A percentile compares a stretch with the other conserved stretches of the same genome.
phyloP scores from a whole-genome alignment of 371 early-diverging fungal genomes.

The Dipsacomyces acuminosporus region DNA sequence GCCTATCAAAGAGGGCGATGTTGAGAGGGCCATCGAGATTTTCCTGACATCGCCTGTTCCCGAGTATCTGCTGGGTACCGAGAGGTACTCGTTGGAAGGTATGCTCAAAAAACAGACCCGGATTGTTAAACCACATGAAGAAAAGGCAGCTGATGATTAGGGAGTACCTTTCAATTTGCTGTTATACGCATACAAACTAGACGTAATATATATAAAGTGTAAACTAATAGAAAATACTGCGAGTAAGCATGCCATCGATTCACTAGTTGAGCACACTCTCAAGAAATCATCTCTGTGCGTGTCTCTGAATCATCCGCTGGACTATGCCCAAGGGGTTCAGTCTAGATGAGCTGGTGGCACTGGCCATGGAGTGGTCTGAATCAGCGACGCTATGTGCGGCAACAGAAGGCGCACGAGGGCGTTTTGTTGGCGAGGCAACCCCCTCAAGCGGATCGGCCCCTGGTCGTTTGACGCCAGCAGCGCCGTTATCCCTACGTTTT shows the following conservation, averaged over 20 bases:
- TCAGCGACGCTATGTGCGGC: conserved; percentile 1
- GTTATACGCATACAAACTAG: too few species aligned
- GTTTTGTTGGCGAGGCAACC: conserved; percentile 26
- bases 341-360: not conserved
- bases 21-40: conserved; percentile 11
- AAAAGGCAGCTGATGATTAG: too few species aligned
- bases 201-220: too few species aligned
- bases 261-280: too few species aligned
- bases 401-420: conserved; percentile 9
- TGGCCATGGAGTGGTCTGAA: not conserved
- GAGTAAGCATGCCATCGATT: too few species aligned
- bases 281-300: not conserved
- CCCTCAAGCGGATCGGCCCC: conserved; percentile 13
- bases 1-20: conserved; percentile 1
- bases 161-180: too few species aligned
- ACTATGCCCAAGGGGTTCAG: not conserved
- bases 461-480: conserved; percentile 8
- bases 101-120: conserved; percentile 1
- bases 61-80: not conserved
- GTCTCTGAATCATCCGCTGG: not conserved
- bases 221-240: too few species aligned
- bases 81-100: not conserved
- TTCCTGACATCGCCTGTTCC: not conserved
- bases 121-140: not conserved
- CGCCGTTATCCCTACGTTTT: not conserved